phyloP scores from a whole-genome alignment of 805 yeast genomes.

The Candida pini region DNA sequence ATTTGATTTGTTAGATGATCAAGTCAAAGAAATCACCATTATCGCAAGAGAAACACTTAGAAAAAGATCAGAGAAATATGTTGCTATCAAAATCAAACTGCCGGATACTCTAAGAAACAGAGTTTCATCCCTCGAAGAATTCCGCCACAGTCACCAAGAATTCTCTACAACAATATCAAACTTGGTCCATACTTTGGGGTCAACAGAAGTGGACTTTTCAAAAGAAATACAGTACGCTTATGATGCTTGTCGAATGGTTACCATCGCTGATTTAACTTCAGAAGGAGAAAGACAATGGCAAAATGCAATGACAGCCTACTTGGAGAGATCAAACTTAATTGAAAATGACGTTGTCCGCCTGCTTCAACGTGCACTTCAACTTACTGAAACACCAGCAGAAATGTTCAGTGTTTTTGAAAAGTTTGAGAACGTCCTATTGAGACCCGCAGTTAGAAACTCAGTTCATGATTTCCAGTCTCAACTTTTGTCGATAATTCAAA shows the following conservation, averaged over 20 bases:
- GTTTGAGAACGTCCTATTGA: conserved; percentile 41
- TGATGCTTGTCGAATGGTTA: conserved; percentile 31
- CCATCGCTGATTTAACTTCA: conserved; percentile 32
- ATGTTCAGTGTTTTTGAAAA: conserved; percentile 47
- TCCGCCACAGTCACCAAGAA: conserved; percentile 51
- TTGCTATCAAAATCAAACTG: conserved; percentile 55
- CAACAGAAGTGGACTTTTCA: conserved; percentile 14
- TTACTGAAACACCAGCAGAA: conserved; percentile 38
- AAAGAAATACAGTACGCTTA: conserved; percentile 37
- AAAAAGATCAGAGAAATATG: conserved; percentile 65
- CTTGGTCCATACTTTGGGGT: conserved; percentile 4
- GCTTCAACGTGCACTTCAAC: conserved; percentile 34
- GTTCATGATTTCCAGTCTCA: conserved; percentile 54
- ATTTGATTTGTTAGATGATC: conserved; percentile 52
- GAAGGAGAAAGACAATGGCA: conserved; percentile 39
- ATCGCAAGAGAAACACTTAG: conserved; percentile 71
- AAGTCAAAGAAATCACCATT: conserved; percentile 56
- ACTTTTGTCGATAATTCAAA: conserved; percentile 42
- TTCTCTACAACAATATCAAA: conserved; percentile 25
- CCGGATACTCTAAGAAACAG: conserved; percentile 36
- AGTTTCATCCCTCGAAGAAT: conserved; percentile 34
- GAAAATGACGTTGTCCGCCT: conserved; percentile 41
- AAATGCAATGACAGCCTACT: conserved; percentile 36
- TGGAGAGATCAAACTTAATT: conserved; percentile 34
- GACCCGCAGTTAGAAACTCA: conserved; percentile 53